Evolutionary conservation across 139 green algal genomes (phyloP).

Genomic region (Chlamydomonas eustigma): DNA sequence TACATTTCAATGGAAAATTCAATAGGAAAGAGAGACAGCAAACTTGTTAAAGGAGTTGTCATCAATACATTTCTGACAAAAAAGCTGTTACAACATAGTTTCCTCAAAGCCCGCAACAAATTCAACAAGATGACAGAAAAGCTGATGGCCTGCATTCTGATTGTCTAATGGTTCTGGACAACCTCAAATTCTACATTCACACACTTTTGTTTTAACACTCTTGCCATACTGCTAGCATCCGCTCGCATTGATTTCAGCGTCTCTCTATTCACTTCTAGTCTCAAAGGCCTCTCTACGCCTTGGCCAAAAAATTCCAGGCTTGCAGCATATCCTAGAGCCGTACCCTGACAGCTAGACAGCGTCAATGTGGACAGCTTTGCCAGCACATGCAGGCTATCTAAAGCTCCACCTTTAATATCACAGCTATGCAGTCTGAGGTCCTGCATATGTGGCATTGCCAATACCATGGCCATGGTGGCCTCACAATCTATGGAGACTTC

Average conservation of each 20-base stretch:
- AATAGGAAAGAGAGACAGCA: no score
- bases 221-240: no score
- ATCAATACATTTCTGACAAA: no score
- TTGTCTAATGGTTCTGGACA: no score
- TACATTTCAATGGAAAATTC: no score
- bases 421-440: background rate
- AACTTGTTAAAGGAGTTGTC: no score
- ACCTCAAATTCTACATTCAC: no score
- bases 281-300: background rate
- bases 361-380: background rate
- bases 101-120: no score
- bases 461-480: background rate
- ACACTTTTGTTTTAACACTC: no score
- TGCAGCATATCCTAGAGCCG: background rate
- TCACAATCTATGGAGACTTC: background rate
- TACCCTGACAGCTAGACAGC: background rate
- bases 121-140: no score
- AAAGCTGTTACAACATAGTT: no score
- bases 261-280: background rate
- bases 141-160: no score
- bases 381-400: background rate
- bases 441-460: background rate
- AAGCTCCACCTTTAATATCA: background rate
- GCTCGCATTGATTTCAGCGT: background rate
- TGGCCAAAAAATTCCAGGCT: background rate